A percentile compares a stretch with the other conserved stretches of the same genome.
Conservation (phyloP, 192 early-diverging fungal genomes). For the Backusella tarrabulga region DNA sequence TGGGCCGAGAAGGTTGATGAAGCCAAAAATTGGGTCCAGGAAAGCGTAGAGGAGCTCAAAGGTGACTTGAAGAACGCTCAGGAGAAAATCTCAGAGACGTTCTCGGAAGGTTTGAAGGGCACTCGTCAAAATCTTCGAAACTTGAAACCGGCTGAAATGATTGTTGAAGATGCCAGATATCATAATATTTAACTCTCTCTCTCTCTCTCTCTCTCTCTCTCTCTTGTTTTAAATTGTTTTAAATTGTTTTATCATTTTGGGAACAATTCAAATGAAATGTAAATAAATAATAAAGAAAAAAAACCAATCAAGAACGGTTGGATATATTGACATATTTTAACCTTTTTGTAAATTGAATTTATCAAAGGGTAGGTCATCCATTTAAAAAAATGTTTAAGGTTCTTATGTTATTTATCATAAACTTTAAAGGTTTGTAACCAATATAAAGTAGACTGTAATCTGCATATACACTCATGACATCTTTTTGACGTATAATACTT, state of each 20-base stretch:
- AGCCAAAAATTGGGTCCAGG: background rate
- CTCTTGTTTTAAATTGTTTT: too few relatives aligned
- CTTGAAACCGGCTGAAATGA: constrained; percentile 9
- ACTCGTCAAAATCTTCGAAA: constrained; percentile 7
- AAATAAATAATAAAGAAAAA: background rate
- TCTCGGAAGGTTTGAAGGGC: background rate
- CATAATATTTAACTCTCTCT: background rate
- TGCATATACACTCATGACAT: too few relatives aligned
- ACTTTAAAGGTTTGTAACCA: too few relatives aligned
- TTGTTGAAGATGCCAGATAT: constrained; percentile 14
- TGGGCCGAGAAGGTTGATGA: background rate
- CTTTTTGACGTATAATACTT: too few relatives aligned
- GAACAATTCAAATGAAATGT: background rate
- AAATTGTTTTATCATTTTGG: background rate
- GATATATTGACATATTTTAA: too few relatives aligned
- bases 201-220: background rate
- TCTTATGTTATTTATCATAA: too few relatives aligned
- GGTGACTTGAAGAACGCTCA: background rate
- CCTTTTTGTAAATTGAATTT: too few relatives aligned
- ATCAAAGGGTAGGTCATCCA: too few relatives aligned
- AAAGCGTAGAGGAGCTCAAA: background rate
- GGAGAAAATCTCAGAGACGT: background rate
- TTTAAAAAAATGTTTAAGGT: too few relatives aligned
- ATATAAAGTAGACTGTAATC: too few relatives aligned
- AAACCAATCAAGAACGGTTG: too few relatives aligned